Percentiles rank a stretch among this genome's conserved stretches.
These are phyloP conservation scores for Clonostachys solani DNA, from an alignment of 2,329 filamentous ascomycete genomes.

Conservation along the genomic window DNA sequence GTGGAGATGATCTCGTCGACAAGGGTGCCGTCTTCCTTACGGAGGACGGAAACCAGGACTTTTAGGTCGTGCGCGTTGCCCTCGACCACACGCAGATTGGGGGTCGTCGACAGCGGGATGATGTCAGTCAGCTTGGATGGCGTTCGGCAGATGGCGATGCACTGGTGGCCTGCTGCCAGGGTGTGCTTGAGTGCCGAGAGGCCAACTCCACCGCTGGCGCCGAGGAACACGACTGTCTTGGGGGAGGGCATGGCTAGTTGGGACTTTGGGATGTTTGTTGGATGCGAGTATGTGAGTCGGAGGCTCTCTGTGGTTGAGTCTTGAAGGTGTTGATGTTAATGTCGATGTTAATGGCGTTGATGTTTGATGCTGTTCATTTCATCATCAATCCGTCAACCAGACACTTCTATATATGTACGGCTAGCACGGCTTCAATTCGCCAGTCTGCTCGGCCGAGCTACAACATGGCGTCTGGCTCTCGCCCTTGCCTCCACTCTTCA, in stretches of 20 bases:
- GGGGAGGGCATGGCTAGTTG: neutral
- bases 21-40: conserved; percentile 7
- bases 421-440: too few relatives aligned
- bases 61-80: conserved; percentile 41
- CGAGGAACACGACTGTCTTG: conserved; percentile 45
- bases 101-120: conserved; percentile 18
- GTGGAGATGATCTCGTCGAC: neutral
- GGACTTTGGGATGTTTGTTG: too few relatives aligned
- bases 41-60: conserved; percentile 29
- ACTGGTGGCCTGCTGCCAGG: conserved; percentile 39
- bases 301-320: too few relatives aligned
- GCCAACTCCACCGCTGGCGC: conserved; percentile 45
- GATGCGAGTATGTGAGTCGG: too few relatives aligned
- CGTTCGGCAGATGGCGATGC: conserved; percentile 44
- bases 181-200: conserved; percentile 38
- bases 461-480: too few relatives aligned
- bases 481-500: too few relatives aligned
- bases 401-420: too few relatives aligned
- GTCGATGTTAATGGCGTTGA: too few relatives aligned
- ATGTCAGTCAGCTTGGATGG: conserved; percentile 39
- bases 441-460: too few relatives aligned
- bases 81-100: conserved; percentile 35
- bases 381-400: too few relatives aligned
- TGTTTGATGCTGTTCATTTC: too few relatives aligned
- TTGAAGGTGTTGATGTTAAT: too few relatives aligned